phyloP scores from a whole-genome alignment of 1,284 basidiomycete species.

The Tetrapyrgos nigripes region DNA sequence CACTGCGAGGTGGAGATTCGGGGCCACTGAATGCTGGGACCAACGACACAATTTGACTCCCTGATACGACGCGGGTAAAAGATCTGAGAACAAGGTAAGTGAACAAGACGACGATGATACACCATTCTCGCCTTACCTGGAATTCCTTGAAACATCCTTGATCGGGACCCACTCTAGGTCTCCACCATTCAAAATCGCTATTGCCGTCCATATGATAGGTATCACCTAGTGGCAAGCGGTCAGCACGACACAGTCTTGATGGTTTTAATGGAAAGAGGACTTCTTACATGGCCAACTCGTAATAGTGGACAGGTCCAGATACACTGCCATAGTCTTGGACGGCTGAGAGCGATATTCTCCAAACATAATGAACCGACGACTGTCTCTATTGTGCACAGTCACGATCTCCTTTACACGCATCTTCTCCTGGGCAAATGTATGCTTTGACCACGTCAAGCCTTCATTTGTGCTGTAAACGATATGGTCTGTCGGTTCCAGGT shows the following conservation, averaged over 20 bases:
- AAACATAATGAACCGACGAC: slow-evolving; percentile 88
- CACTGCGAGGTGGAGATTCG: slow-evolving; percentile 71
- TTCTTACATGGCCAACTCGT: slow-evolving; percentile 76
- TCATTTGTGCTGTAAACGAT: slow-evolving; percentile 91
- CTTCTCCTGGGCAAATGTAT: slow-evolving; percentile 66
- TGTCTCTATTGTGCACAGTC: slow-evolving; percentile 91
- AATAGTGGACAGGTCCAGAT: slow-evolving; percentile 89
- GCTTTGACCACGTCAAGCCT: slow-evolving; percentile 87
- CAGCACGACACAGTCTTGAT: not conserved
- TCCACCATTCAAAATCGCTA: slow-evolving; percentile 94
- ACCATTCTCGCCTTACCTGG: slow-evolving; percentile 55
- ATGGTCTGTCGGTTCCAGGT: slow-evolving; percentile 91
- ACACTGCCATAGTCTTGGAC: slow-evolving; percentile 68
- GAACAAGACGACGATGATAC: not conserved
- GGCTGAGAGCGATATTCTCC: slow-evolving; percentile 63
- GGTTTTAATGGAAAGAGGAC: not conserved
- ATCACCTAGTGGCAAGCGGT: slow-evolving; percentile 45
- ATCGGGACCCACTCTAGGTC: slow-evolving; percentile 83
- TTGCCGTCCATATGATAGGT: slow-evolving; percentile 74
- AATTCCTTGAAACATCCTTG: slow-evolving; percentile 88
- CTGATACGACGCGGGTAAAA: slow-evolving; percentile 87
- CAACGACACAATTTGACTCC: slow-evolving; percentile 80
- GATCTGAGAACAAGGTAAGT: slow-evolving; percentile 54
- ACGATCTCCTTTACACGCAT: slow-evolving; percentile 83
- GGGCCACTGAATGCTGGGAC: slow-evolving; percentile 57